Percentiles rank a stretch among this genome's conserved stretches.
Conservation (phyloP, 345 rosid genomes). For the Eucalyptus decipiens region DNA sequence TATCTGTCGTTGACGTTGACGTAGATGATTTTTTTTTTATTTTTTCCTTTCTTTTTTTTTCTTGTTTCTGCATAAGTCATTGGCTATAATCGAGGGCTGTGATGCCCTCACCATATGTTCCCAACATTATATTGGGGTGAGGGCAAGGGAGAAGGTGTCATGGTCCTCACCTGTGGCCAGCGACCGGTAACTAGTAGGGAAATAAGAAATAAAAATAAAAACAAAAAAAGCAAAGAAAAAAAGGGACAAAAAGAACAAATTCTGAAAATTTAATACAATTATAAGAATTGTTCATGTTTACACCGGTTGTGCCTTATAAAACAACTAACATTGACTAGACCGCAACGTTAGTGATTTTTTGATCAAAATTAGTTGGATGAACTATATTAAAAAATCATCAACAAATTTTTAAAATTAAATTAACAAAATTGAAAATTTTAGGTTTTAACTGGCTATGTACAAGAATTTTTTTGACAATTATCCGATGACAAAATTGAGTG, state of each 20-base stretch:
- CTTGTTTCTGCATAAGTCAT: fast-evolving
- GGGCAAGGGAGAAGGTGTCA: not conserved
- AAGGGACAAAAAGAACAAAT: not conserved
- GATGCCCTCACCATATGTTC: not conserved
- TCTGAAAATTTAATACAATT: too few relatives aligned
- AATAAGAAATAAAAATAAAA: too few relatives aligned
- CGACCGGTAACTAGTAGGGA: fast-evolving
- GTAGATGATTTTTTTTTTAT: fast-evolving
- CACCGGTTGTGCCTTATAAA: fast-evolving
- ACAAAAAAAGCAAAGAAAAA: too few relatives aligned
- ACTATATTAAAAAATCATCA: too few relatives aligned
- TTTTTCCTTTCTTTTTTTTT: too few relatives aligned
- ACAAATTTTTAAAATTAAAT: fast-evolving
- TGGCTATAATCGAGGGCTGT: too few relatives aligned
- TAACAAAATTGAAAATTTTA: too few relatives aligned
- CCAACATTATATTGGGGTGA: not conserved
- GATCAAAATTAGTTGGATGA: too few relatives aligned
- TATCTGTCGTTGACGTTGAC: fast-evolving
- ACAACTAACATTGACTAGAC: too few relatives aligned
- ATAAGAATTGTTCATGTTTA: too few relatives aligned
- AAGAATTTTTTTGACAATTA: too few relatives aligned
- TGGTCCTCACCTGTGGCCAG: fast-evolving
- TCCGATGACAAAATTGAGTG: too few relatives aligned
- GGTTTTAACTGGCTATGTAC: fast-evolving
- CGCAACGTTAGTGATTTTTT: fast-evolving